These are phyloP conservation scores for Venustampulla echinocandica DNA, from an alignment of 495 filamentous ascomycete genomes.

Conservation along the genomic window DNA sequence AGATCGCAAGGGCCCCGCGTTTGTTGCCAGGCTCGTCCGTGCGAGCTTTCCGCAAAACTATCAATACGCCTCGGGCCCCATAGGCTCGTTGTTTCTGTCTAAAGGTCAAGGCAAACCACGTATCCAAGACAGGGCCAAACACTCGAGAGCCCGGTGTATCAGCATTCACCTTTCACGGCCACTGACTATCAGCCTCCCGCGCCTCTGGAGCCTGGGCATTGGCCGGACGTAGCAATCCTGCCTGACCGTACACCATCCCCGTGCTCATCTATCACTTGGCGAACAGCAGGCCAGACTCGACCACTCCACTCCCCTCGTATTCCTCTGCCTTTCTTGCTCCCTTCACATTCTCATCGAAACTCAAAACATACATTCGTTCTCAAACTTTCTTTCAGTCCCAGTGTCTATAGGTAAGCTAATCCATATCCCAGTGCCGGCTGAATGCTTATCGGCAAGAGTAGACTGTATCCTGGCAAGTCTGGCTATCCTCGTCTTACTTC, in stretches of 20 bases:
- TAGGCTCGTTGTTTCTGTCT: too few relatives aligned
- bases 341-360: too few relatives aligned
- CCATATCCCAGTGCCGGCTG: not conserved
- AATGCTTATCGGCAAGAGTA: too few relatives aligned
- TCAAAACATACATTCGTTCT: conserved; percentile 21
- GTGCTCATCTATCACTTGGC: too few relatives aligned
- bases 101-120: not conserved
- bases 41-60: not conserved
- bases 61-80: not conserved
- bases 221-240: not conserved
- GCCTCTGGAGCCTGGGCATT: too few relatives aligned
- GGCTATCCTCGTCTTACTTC: too few relatives aligned
- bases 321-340: conserved; percentile 7
- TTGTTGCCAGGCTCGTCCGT: not conserved
- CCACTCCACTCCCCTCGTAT: not conserved
- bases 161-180: not conserved
- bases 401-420: conserved; percentile 12
- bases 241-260: conserved; percentile 6
- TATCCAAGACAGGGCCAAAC: not conserved
- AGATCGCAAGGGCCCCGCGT: too few relatives aligned
- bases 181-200: not conserved
- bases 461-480: too few relatives aligned
- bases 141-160: not conserved
- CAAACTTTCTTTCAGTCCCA: conserved; percentile 8
- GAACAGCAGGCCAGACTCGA: too few relatives aligned